phyloP scores from a whole-genome alignment of 208 protist species.

The Trichomonas vaginalis region DNA sequence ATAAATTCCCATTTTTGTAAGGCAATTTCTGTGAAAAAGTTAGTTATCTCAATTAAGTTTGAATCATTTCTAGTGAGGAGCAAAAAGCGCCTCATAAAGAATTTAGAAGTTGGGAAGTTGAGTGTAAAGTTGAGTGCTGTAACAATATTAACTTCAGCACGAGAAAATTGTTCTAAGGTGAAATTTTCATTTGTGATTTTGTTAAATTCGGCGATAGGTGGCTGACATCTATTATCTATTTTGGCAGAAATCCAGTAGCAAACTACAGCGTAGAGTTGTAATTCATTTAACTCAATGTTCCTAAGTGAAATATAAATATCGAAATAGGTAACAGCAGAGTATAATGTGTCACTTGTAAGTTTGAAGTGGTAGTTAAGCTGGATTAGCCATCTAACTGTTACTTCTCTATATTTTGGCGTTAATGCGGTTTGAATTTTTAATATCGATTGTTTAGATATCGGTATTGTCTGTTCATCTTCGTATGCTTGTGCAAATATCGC shows the following conservation, averaged over 20 bases:
- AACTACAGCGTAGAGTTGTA: neutral
- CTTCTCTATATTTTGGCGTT: neutral
- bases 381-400: neutral
- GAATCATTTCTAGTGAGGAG: neutral
- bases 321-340: neutral
- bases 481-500: neutral
- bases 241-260: neutral
- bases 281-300: neutral
- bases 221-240: neutral
- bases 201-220: neutral
- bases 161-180: neutral
- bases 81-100: neutral
- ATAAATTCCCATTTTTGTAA: neutral
- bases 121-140: neutral
- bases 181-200: neutral
- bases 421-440: neutral
- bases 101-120: neutral
- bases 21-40: neutral
- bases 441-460: neutral
- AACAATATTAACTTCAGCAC: neutral
- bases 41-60: neutral
- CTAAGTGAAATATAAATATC: neutral
- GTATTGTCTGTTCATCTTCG: neutral
- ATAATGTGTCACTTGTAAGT: neutral
- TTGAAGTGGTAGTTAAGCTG: neutral